Percentiles rank a stretch among this genome's conserved stretches.
These are phyloP conservation scores for Phlebiopsis flavidoalba DNA, from an alignment of 768 basidiomycete genomes.

Conservation along the genomic window DNA sequence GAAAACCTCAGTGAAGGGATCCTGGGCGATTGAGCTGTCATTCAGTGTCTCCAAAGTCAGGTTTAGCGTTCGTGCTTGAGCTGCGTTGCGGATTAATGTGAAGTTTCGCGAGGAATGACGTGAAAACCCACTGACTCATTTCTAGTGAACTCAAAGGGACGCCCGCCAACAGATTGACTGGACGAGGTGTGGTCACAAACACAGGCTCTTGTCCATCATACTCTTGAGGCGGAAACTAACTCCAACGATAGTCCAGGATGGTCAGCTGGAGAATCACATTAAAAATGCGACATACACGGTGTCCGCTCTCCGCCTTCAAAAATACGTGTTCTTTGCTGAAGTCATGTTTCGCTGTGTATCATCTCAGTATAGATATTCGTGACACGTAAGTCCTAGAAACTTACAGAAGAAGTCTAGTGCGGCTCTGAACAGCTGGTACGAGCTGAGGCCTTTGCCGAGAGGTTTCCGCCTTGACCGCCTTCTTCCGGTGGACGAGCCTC, in stretches of 20 bases:
- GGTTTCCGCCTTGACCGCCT: conserved; percentile 39
- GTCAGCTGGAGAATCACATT: neutral
- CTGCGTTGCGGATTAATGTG: conserved; percentile 31
- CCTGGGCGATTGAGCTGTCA: conserved; percentile 36
- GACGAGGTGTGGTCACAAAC: conserved; percentile 78
- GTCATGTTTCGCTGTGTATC: conserved; percentile 59
- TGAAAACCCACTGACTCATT: conserved; percentile 47
- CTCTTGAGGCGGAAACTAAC: conserved; percentile 54
- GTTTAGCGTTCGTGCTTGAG: conserved; percentile 70
- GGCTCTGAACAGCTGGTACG: conserved; percentile 87
- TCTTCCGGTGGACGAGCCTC: conserved; percentile 32
- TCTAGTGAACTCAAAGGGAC: conserved; percentile 76
- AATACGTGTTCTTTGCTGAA: conserved; percentile 54
- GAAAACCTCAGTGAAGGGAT: conserved; percentile 70
- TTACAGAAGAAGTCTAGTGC: conserved; percentile 79
- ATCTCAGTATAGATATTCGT: neutral
- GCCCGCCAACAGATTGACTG: conserved; percentile 70
- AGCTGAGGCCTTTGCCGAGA: conserved; percentile 77
- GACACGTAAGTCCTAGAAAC: conserved; percentile 17
- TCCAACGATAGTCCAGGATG: conserved; percentile 5
- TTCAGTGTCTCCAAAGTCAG: conserved; percentile 67
- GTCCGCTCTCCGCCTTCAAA: conserved; percentile 49
- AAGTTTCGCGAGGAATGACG: neutral
- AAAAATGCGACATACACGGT: conserved; percentile 37
- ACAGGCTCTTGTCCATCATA: conserved; percentile 50